These are phyloP conservation scores for Ceratocystis harringtonii DNA, from an alignment of 2,329 filamentous ascomycete genomes.

Conservation along the genomic window DNA sequence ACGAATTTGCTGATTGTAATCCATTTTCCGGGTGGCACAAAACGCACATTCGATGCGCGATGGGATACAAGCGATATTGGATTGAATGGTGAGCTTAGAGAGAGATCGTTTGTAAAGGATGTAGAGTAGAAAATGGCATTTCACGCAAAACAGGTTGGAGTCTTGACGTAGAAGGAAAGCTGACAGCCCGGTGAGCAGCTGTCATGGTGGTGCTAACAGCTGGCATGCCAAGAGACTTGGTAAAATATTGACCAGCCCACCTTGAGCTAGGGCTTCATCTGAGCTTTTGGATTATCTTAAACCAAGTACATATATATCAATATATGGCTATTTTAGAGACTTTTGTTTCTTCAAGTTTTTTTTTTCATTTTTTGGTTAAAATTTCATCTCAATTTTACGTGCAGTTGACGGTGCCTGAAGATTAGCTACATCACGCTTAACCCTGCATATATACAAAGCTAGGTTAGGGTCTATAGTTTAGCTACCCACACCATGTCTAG, in stretches of 20 bases:
- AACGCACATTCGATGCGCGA: background rate
- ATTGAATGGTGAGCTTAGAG: background rate
- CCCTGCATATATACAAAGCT: background rate
- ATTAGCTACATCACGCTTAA: background rate
- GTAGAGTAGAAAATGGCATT: background rate
- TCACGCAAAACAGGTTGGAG: background rate
- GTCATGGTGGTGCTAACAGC: too few relatives aligned
- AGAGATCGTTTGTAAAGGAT: background rate
- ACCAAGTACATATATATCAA: too few relatives aligned
- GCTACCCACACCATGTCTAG: background rate
- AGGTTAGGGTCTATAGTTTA: background rate
- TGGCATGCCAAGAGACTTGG: background rate
- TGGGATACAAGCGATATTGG: background rate
- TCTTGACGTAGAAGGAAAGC: background rate
- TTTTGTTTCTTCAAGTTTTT: background rate
- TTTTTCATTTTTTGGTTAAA: background rate
- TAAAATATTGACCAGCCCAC: background rate
- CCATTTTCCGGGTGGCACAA: background rate
- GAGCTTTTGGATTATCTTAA: too few relatives aligned
- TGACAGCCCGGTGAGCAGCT: too few relatives aligned
- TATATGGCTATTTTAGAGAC: background rate
- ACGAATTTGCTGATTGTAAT: conserved; percentile 13
- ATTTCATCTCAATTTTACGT: too few relatives aligned
- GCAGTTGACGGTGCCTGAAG: background rate
- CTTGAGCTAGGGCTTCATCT: too few relatives aligned